A percentile compares a stretch with the other conserved stretches of the same genome.
Evolutionary conservation across 805 yeast species (phyloP).

Genomic region (Grigorovia transvaalensis): DNA sequence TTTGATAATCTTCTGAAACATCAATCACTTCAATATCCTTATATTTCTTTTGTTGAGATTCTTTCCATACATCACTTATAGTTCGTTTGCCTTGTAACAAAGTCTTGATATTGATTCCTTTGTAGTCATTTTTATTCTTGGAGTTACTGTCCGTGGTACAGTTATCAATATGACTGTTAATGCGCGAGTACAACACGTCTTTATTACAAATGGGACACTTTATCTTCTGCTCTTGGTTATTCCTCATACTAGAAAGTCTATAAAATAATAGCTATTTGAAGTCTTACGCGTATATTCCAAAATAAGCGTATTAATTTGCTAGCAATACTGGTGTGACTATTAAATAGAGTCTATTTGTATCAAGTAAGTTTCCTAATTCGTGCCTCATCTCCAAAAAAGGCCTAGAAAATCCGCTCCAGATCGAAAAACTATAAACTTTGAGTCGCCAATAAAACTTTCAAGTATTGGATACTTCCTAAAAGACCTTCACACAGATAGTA

Average conservation of each 20-base stretch:
- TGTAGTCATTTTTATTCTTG: not conserved
- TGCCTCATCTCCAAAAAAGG: not conserved
- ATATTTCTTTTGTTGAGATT: not conserved
- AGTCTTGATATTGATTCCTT: not conserved
- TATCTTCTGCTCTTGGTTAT: slow-evolving; percentile 14
- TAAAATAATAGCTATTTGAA: no score
- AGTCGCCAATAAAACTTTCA: not conserved
- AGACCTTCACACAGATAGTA: not conserved
- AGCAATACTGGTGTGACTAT: not conserved
- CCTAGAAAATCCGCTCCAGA: not conserved
- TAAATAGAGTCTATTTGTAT: no score
- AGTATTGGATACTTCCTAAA: not conserved
- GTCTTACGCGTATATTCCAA: no score
- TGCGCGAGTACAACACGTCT: slow-evolving; percentile 16
- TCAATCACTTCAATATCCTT: not conserved
- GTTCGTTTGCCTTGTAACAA: not conserved
- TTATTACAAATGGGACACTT: slow-evolving; percentile 26
- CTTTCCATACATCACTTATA: not conserved
- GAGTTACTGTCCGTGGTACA: slow-evolving; percentile 11
- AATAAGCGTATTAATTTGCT: no score
- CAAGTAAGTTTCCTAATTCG: no score
- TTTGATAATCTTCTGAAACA: not conserved
- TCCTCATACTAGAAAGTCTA: not conserved
- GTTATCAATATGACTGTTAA: slow-evolving; percentile 25
- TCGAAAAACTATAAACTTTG: not conserved